A percentile compares a stretch with the other conserved stretches of the same genome.
Conservation (phyloP, 306 rosid genomes). For the Cercis canadensis region DNA sequence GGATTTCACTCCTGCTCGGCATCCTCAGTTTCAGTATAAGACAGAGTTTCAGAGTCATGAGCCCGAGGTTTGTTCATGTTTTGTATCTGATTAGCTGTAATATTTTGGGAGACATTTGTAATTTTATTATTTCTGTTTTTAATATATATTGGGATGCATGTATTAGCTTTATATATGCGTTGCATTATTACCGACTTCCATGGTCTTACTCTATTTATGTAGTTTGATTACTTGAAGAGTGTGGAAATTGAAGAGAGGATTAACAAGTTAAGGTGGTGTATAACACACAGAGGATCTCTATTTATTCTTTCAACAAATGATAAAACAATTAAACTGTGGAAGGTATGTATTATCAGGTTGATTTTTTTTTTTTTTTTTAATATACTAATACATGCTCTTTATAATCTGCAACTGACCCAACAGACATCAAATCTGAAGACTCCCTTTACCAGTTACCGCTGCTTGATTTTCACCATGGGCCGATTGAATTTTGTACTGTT, state of each 20-base stretch:
- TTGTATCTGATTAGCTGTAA: not conserved
- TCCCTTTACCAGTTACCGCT: not conserved
- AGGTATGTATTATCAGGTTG: slow-evolving; percentile 3
- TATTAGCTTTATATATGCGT: not conserved
- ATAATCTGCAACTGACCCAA: not conserved
- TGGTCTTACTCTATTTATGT: slow-evolving; percentile 2
- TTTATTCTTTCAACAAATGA: slow-evolving; percentile 69
- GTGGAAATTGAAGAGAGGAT: slow-evolving; percentile 68
- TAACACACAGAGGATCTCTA: slow-evolving; percentile 53
- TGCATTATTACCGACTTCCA: slow-evolving; percentile 6
- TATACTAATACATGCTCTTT: not conserved
- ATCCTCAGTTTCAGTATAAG: slow-evolving; percentile 56
- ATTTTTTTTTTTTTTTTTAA: too few species aligned
- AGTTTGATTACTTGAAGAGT: slow-evolving; percentile 72
- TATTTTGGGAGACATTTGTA: not conserved
- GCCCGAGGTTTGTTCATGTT: slow-evolving; percentile 58
- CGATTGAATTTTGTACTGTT: not conserved
- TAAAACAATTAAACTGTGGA: slow-evolving; percentile 77
- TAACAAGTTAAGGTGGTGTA: slow-evolving; percentile 67
- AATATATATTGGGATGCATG: not conserved
- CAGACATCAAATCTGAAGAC: not conserved
- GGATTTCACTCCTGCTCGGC: slow-evolving; percentile 46
- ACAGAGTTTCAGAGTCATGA: slow-evolving; percentile 75
- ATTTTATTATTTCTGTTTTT: too few species aligned
- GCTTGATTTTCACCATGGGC: not conserved